Evolutionary conservation across 1,139 yeast species (phyloP), one percentile per base, ranked within the genome.

Genomic region (Debaryomyces fabryi): DNA sequence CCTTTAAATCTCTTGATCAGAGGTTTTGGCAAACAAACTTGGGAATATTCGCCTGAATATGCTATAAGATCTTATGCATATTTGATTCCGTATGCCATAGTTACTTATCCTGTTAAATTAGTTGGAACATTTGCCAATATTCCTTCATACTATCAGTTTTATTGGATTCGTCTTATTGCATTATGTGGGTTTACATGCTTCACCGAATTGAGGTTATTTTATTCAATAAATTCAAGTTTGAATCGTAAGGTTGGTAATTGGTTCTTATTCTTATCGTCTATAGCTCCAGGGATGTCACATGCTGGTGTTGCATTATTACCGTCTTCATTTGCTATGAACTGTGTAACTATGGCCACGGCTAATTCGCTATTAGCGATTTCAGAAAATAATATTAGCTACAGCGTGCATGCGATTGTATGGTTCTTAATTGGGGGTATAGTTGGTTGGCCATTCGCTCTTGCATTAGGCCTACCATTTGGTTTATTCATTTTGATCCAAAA

Each of bases 41-140:
- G 97, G 98, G 98, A 92, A 62, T 92, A 92, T 64, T 89, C 97
- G 0, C 97, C 98, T 0, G 88, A 79, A 48, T 90, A 81, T 61
- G 91, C 96, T 16, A 90, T 92, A 46, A 72, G 98, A 54, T 88
- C 96, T 6, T 92, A 96, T 82, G 79, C 88, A 0, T 91, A 87
- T 58, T 63, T 87, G 37, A 46, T 83, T 3, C 91, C 89, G 0
- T 81, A 78, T 54, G 68, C 72, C 16, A 13, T 77, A 3, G 48
- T 76, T 6, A 65, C 69, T 7, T 65, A 56, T 39, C 85, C 85
- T 0, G 36, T 78, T 4, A 59, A 66, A 9, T 54, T 53, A 38
- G 18, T 63, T 13, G 36, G 47, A 8, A 30, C 34, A 1, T 6
- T 34, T 9, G 51, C 52, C 7, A 49, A 47, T 1, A 36, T 66